Conservation (phyloP, 1,284 basidiomycete genomes). For the Leccinum variabile region DNA sequence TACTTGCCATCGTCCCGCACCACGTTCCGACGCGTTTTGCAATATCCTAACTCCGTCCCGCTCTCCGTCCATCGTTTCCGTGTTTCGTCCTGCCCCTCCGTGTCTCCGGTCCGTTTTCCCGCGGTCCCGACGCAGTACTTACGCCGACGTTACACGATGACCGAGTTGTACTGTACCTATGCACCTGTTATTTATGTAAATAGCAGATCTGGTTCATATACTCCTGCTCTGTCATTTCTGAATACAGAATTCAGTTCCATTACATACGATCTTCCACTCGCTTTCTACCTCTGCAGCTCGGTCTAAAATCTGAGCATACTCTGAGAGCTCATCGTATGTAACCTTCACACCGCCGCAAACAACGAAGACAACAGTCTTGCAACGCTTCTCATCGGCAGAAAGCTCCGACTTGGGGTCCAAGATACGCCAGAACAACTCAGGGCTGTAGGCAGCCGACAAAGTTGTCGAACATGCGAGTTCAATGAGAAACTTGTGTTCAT, state of each 20-base stretch:
- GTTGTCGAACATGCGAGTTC: constrained; percentile 73
- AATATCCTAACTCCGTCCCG: no score
- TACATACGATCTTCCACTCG: constrained; percentile 41
- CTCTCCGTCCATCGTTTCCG: no score
- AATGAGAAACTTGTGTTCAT: constrained; percentile 71
- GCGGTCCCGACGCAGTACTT: no score
- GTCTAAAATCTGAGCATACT: constrained; percentile 45
- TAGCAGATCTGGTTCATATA: neutral
- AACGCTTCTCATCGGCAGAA: constrained; percentile 25
- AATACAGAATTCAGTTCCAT: constrained; percentile 38
- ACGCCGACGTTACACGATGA: no score
- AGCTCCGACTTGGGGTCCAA: constrained; percentile 45
- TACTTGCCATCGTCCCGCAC: no score
- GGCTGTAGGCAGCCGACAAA: constrained; percentile 61
- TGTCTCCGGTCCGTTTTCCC: no score
- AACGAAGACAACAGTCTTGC: constrained; percentile 31
- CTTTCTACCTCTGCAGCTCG: constrained; percentile 31
- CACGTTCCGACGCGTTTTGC: no score
- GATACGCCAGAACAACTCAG: constrained; percentile 47
- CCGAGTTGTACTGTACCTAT: neutral
- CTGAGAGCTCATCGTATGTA: constrained; percentile 49
- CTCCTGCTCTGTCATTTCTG: constrained; percentile 15
- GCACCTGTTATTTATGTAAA: neutral
- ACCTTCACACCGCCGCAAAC: constrained; percentile 50
- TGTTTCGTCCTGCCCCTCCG: no score